Evolutionary conservation across 2,329 filamentous ascomycete species (phyloP), one percentile per base, ranked within the genome.

Genomic region (Stemphylium vesicarium): DNA sequence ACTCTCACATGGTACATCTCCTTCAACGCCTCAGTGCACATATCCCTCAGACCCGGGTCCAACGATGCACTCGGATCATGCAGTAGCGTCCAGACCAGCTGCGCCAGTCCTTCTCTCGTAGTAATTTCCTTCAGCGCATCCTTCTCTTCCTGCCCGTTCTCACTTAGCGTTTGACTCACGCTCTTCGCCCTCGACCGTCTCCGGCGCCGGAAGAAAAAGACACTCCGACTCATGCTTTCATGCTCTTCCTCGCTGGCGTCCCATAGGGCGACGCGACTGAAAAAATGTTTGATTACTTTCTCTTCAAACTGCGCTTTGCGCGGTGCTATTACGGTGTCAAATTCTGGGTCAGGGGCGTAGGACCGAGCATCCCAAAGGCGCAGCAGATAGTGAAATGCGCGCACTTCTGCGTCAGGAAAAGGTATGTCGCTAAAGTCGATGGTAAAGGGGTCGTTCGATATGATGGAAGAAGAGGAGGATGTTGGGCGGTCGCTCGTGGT

Each of bases 21-120:
- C 54, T 60, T 65, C 16, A 67, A 50, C 16, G 64, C 66, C 18
- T 56, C 52, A 16, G 36, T 66, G 32, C 59, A 65, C 46, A 58
- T 52, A 8, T 41, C 47, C 2, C 55, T 54, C 12, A 69, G 22
- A 13, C 56, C 47, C 24, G 62, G 56, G 8, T 45, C 54, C 37
- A 59, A 31, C 15, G 54, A 59, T n/a, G 42, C 16, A 13, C 45
- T 53, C 9, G 38, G 29, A 36, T 63, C 60, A 47, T 64, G 60
- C 50, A 68, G 41, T 20, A 69, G 50, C 26, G 64, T 68, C 62
- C 56, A 68, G 12, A 69, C 35, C 15, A 69, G 35, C 42, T 69
- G 66, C n/a, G 66, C 66, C 35, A 69, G 29, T 3, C 66, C 66
- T 31, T 69, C 66, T 26, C 60, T 53, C 15, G 64, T 65, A 15